These are phyloP conservation scores for Carallia pectinifolia DNA, from an alignment of 345 rosid species.

Conservation along the genomic window DNA sequence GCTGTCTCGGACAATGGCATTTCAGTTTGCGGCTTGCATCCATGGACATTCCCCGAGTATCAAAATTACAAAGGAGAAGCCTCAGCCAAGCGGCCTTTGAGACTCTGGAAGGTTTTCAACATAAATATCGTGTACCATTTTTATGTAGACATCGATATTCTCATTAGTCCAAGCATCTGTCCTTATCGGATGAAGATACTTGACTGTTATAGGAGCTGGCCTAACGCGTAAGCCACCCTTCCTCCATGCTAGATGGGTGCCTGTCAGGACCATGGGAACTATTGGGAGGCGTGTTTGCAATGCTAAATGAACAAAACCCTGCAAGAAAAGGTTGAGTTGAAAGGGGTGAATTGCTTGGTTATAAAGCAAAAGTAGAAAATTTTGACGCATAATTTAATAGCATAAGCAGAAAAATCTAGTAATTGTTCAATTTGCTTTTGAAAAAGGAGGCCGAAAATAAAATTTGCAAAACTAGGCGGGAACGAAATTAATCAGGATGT, in stretches of 20 bases:
- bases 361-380: slow-evolving; percentile 8
- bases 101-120: slow-evolving; percentile 23
- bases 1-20: too few species aligned
- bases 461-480: not conserved
- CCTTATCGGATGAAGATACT: slow-evolving; percentile 49
- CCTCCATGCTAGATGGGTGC: slow-evolving; percentile 61
- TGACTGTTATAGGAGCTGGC: slow-evolving; percentile 48
- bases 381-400: too few species aligned
- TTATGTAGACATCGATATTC: slow-evolving; percentile 13
- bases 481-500: not conserved
- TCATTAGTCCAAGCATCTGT: slow-evolving; percentile 19
- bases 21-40: not conserved
- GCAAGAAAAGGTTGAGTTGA: slow-evolving; percentile 14
- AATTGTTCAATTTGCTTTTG: too few species aligned
- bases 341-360: not conserved
- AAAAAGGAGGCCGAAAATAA: too few species aligned
- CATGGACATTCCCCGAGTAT: not conserved
- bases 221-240: slow-evolving; percentile 52
- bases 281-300: slow-evolving; percentile 45
- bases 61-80: not conserved
- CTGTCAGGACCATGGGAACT: slow-evolving; percentile 46
- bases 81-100: slow-evolving; percentile 28
- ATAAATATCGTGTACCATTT: slow-evolving; percentile 7
- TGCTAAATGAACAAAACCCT: slow-evolving; percentile 62
- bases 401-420: too few species aligned